A percentile compares a stretch with the other conserved stretches of the same genome.
Conservation (phyloP, 176 grass and related monocot genomes). For the Avena eriantha region DNA sequence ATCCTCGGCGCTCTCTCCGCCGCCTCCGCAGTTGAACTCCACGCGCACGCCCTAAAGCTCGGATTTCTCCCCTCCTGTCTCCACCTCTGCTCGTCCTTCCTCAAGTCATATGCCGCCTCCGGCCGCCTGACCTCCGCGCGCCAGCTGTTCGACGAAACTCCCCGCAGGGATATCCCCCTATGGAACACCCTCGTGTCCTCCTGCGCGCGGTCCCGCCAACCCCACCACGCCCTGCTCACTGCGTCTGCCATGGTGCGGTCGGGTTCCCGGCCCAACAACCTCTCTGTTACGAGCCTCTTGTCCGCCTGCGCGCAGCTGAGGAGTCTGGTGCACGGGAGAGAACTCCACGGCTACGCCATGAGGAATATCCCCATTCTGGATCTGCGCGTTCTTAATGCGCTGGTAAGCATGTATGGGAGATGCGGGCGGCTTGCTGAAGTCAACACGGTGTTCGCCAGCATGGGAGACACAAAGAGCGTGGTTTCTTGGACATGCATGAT, state of each 20-base stretch:
- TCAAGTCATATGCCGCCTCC: slow-evolving; percentile 29
- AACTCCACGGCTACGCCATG: slow-evolving; percentile 49
- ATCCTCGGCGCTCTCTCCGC: slow-evolving; percentile 28
- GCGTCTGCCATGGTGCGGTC: slow-evolving; percentile 38
- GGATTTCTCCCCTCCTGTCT: slow-evolving; percentile 20
- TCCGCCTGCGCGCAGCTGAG: slow-evolving; percentile 48
- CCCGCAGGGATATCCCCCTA: slow-evolving; percentile 45
- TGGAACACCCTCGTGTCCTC: slow-evolving; percentile 63
- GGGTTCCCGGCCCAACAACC: slow-evolving; percentile 33
- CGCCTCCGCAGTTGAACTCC: slow-evolving; percentile 11
- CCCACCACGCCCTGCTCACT: slow-evolving; percentile 16
- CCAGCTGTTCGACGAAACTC: slow-evolving; percentile 59
- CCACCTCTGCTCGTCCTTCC: slow-evolving; percentile 48
- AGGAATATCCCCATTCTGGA: slow-evolving; percentile 44
- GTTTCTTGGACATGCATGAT: slow-evolving; percentile 76
- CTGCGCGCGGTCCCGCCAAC: slow-evolving; percentile 26
- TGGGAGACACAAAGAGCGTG: slow-evolving; percentile 15
- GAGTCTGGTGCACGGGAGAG: slow-evolving; percentile 41
- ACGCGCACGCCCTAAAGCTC: slow-evolving; percentile 37
- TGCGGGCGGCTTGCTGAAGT: slow-evolving; percentile 31
- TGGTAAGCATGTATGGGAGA: slow-evolving; percentile 58
- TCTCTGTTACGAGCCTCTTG: slow-evolving; percentile 50
- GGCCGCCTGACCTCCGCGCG: slow-evolving; percentile 40
- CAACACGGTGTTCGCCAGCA: slow-evolving; percentile 26
- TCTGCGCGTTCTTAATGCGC: slow-evolving; percentile 45